phyloP scores from a whole-genome alignment of 176 grass and related monocot genomes.

The sorghum (Sorghum bicolor) region DNA sequence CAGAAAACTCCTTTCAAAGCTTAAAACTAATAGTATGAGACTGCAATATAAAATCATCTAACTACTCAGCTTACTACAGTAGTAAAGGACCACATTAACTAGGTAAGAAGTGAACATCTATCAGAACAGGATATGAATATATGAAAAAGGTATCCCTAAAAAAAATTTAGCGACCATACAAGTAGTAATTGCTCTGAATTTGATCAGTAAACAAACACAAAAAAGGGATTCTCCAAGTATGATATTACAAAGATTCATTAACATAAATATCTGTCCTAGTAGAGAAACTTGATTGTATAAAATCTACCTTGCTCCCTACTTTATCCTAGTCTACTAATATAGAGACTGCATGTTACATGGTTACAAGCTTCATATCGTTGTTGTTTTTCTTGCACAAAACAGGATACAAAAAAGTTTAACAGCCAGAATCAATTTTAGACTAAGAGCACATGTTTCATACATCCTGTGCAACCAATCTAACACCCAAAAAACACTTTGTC shows the following conservation, averaged over 20 bases:
- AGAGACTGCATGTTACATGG: not conserved
- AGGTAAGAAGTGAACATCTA: not conserved
- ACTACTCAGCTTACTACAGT: not conserved
- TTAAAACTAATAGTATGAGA: not conserved
- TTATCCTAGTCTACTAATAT: not conserved
- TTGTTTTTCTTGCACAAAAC: not conserved
- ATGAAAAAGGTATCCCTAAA: not conserved
- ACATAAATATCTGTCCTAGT: not conserved
- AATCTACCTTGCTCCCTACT: not conserved
- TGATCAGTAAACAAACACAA: not conserved
- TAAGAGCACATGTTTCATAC: not conserved
- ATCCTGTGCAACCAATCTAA: not conserved
- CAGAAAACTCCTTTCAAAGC: not conserved
- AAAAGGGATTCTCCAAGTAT: not conserved
- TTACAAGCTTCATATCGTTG: not conserved
- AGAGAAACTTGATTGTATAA: not conserved
- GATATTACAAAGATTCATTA: not conserved
- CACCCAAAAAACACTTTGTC: not conserved
- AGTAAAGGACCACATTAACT: not conserved
- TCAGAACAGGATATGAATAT: constrained; percentile 1
- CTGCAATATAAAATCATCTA: not conserved
- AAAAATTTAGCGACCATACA: not conserved
- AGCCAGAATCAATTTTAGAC: not conserved
- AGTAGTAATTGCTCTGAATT: not conserved
- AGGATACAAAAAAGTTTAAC: not conserved